Evolutionary conservation across 1,284 basidiomycete genomes (phyloP).

Genomic region (Moesziomyces sp.): DNA sequence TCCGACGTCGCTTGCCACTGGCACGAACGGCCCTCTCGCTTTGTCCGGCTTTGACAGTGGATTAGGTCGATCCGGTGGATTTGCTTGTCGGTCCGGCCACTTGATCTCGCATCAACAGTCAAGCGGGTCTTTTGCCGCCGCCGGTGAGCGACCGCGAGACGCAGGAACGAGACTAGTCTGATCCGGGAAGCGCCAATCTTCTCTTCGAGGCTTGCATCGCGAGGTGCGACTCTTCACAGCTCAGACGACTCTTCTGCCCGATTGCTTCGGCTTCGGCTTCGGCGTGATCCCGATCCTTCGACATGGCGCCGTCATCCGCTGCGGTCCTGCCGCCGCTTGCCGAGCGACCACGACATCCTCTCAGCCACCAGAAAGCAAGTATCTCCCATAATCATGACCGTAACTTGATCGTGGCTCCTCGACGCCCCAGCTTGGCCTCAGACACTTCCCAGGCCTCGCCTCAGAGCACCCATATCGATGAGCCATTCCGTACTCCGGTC

Average conservation of each 20-base stretch:
- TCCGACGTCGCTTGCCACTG: too few species aligned
- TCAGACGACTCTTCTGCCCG: too few species aligned
- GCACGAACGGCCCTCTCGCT: too few species aligned
- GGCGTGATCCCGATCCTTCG: constrained; percentile 23
- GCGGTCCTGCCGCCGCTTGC: constrained; percentile 2
- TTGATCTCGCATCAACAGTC: not conserved
- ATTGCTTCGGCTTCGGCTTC: constrained; percentile 8
- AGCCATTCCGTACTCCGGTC: not conserved
- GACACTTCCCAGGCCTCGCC: not conserved
- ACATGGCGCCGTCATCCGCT: constrained; percentile 8
- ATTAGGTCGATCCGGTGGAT: too few species aligned
- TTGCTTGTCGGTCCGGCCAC: not conserved
- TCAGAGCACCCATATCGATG: not conserved
- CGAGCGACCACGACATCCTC: not conserved
- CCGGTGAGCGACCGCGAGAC: not conserved
- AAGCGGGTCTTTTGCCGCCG: too few species aligned
- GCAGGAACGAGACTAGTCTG: not conserved
- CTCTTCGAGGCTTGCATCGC: not conserved
- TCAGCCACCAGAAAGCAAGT: not conserved
- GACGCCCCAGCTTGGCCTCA: not conserved
- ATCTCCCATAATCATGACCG: not conserved
- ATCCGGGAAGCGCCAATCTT: not conserved
- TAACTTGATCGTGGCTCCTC: not conserved
- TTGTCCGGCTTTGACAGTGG: too few species aligned
- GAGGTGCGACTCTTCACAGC: too few species aligned